Evolutionary conservation across 116 monocot genomes (phyloP), one percentile per base, ranked within the genome.

Genomic region (Zostera marina): DNA sequence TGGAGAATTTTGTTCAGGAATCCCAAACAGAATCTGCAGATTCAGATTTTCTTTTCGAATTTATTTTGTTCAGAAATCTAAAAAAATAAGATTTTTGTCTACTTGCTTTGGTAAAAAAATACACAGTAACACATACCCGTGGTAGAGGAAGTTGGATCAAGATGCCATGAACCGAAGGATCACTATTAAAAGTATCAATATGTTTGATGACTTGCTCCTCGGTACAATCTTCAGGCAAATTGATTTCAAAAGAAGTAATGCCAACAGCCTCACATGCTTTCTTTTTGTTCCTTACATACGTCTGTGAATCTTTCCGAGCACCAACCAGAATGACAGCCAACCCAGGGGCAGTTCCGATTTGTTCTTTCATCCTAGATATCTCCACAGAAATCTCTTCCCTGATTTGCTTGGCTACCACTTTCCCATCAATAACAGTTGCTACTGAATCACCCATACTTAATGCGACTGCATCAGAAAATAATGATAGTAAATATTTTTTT

Each of bases 221-320:
- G 0, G 79, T 68, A 63, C 77, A 72, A 52, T 88, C 82, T 22
- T 94, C 94, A 19, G 88, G 80, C 54, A 94, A 74, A 77, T 74
- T 63, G 48, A 62, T 79, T 70, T 94, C 94, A 55, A 73, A 77
- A 9, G 94, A 94, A 54, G 59, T 73, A 40, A 94, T 94, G 46
- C 94, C 88, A 15, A 78, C 94, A 12, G 54, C 75, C 46, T 85
- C 88, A 63, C 88, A 88, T 12, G 88, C 84, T 61, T 88, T 94
- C 70, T 88, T 88, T 72, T 94, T 94, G 70, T 94, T 94, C 3
- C 88, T 77, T 16, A 85, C 88, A 56, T 94, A 88, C 17, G 94
- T 94, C 62, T 88, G 85, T 25, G 94, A 94, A 55, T 94, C 88
- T 49, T 80, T 85, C 54, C 85, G 77, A 6, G 72, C 52, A 25